Percentiles rank a stretch among this genome's conserved stretches.
Evolutionary conservation across 2,329 filamentous ascomycete genomes (phyloP).

Genomic region (Canariomyces notabilis): DNA sequence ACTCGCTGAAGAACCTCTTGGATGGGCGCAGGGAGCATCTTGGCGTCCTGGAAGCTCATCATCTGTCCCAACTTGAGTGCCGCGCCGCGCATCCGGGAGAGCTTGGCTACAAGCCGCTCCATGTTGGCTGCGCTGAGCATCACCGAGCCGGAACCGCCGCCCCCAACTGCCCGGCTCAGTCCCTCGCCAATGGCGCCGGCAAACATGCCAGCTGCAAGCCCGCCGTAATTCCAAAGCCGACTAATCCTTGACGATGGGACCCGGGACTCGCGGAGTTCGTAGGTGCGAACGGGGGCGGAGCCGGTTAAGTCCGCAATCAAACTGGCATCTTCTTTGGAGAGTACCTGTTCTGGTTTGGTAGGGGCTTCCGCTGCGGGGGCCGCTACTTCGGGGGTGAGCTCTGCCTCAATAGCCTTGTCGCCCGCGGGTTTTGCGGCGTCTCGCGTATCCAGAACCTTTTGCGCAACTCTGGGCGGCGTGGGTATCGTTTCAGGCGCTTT

Average conservation of each 20-base stretch:
- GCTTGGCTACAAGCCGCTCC: constrained; percentile 84
- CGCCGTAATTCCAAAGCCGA: constrained; percentile 89
- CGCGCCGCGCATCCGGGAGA: constrained; percentile 93
- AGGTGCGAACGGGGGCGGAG: constrained; percentile 32
- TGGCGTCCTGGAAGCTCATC: constrained; percentile 96
- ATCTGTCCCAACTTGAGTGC: constrained; percentile 97
- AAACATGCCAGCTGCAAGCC: constrained; percentile 90
- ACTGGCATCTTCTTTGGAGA: constrained; percentile 26
- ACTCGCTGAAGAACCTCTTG: constrained; percentile 89
- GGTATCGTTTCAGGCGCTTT: background rate
- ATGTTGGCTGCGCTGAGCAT: constrained; percentile 87
- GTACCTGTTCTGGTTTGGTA: background rate
- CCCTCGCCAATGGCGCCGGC: constrained; percentile 85
- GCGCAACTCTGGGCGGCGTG: background rate
- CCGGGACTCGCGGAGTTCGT: constrained; percentile 79
- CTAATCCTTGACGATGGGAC: constrained; percentile 85
- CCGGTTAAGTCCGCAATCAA: constrained; percentile 22
- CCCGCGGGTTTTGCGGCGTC: background rate
- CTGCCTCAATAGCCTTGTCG: background rate
- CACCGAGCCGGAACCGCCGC: constrained; percentile 64
- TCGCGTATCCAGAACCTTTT: background rate
- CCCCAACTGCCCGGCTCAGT: constrained; percentile 72
- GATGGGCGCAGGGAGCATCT: constrained; percentile 83
- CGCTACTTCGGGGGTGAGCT: background rate
- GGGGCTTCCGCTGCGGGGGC: background rate